Evolutionary conservation across 2,329 filamentous ascomycete genomes (phyloP).

Genomic region (Penicillium glabrum): DNA sequence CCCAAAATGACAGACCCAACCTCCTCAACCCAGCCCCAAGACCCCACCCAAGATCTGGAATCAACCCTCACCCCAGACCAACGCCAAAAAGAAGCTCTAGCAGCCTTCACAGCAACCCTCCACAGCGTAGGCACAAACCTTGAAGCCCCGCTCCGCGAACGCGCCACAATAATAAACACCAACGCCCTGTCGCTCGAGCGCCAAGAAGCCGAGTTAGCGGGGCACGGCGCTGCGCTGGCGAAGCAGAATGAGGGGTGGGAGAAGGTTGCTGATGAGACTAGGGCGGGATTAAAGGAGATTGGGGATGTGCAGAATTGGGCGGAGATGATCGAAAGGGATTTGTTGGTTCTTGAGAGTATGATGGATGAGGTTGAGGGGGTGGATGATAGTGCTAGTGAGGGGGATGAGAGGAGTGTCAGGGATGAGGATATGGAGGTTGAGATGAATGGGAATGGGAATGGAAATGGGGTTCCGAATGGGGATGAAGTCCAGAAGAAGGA

Average conservation of each 20-base stretch:
- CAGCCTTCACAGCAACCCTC: conserved; percentile 47
- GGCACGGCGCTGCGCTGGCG: conserved; percentile 50
- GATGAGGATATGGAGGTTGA: conserved; percentile 22
- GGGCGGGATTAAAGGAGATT: conserved; percentile 60
- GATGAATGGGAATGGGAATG: conserved; percentile 2
- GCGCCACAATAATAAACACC: conserved; percentile 56
- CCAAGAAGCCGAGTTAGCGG: conserved; percentile 56
- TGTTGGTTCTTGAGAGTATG: conserved; percentile 46
- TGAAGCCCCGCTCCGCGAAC: conserved; percentile 54
- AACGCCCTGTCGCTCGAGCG: conserved; percentile 55
- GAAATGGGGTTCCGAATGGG: background rate
- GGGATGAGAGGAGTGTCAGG: conserved; percentile 1
- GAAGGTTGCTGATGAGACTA: conserved; percentile 54
- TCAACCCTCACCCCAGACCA: conserved; percentile 17
- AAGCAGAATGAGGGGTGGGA: conserved; percentile 56
- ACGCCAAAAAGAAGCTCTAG: conserved; percentile 43
- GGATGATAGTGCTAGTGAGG: background rate
- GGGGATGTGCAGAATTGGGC: conserved; percentile 68
- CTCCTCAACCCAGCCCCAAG: background rate
- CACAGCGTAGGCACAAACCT: conserved; percentile 48
- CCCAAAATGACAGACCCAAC: conserved; percentile 3
- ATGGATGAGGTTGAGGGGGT: conserved; percentile 25
- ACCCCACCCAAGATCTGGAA: background rate
- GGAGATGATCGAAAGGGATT: conserved; percentile 57
- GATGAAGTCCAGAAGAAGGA: conserved; percentile 10